Conservation (phyloP, 768 basidiomycete genomes). For the Psilocybe subaeruginosa region DNA sequence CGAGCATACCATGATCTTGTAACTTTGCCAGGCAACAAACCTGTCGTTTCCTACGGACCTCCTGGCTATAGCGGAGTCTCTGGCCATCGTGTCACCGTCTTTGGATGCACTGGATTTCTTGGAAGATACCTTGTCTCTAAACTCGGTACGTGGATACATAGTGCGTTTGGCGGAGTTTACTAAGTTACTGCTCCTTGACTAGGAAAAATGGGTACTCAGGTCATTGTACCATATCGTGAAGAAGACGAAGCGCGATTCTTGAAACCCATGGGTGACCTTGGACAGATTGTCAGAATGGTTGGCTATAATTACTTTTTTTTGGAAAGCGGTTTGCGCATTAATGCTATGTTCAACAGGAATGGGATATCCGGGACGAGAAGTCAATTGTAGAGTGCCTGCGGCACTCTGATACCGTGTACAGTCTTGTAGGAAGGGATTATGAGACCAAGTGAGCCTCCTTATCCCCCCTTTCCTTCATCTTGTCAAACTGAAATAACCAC, state of each 20-base stretch:
- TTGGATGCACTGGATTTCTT: constrained; percentile 95
- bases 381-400: constrained; percentile 93
- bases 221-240: constrained; percentile 93
- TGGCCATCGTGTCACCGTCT: constrained; percentile 94
- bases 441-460: constrained; percentile 80
- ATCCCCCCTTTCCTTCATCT: constrained; percentile 2
- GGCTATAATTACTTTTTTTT: constrained; percentile 21
- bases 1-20: constrained; percentile 76
- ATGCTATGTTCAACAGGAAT: constrained; percentile 68
- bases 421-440: constrained; percentile 91
- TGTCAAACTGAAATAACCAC: constrained; percentile 9
- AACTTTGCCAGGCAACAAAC: constrained; percentile 60
- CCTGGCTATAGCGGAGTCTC: constrained; percentile 86
- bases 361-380: constrained; percentile 88
- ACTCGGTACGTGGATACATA: constrained; percentile 60
- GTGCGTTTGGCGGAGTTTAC: constrained; percentile 1
- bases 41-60: constrained; percentile 75
- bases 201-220: constrained; percentile 93
- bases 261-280: constrained; percentile 94
- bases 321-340: background rate
- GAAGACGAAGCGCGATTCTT: constrained; percentile 91
- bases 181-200: constrained; percentile 13
- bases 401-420: constrained; percentile 96
- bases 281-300: constrained; percentile 95
- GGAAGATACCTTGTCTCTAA: constrained; percentile 94